These are phyloP conservation scores for Nemania sp. DNA, from an alignment of 2,329 filamentous ascomycete genomes.

Conservation along the genomic window DNA sequence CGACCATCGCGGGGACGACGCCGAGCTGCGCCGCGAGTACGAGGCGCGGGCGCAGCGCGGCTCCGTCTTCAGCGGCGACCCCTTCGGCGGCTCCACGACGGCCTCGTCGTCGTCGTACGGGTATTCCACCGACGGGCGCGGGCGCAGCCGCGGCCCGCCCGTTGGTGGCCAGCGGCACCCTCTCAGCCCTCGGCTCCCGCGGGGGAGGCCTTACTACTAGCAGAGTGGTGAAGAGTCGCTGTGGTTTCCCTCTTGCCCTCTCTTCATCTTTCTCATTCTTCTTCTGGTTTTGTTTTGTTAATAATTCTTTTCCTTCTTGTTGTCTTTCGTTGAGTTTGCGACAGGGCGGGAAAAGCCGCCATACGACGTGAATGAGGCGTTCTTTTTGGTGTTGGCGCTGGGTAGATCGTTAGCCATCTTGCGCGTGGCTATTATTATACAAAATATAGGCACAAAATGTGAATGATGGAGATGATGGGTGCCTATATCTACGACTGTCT, in stretches of 20 bases:
- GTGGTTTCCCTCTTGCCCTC: neutral
- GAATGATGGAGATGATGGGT: neutral
- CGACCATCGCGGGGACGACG: slow-evolving; percentile 39
- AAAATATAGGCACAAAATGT: neutral
- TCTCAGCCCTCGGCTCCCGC: slow-evolving; percentile 12
- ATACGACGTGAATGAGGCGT: neutral
- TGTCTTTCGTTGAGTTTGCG: neutral
- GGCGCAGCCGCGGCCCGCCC: neutral
- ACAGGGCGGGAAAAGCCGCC: neutral
- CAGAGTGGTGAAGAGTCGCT: neutral
- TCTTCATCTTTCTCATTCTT: neutral
- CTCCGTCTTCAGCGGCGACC: slow-evolving; percentile 44
- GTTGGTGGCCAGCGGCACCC: slow-evolving; percentile 21
- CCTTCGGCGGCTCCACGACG: slow-evolving; percentile 34
- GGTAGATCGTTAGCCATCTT: neutral
- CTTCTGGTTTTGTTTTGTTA: neutral
- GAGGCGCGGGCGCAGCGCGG: slow-evolving; percentile 40
- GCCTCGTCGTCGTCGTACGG: slow-evolving; percentile 30
- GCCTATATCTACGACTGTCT: neutral
- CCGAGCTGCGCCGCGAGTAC: slow-evolving; percentile 37
- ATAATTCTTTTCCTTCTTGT: neutral
- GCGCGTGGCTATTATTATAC: neutral
- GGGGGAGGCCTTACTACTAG: slow-evolving; percentile 12
- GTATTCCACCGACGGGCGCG: slow-evolving; percentile 29
- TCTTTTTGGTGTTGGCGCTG: neutral